Percentiles rank a stretch among this genome's conserved stretches.
phyloP scores from a whole-genome alignment of 1,139 yeast genomes.

The Yamadazyma buinensis region DNA sequence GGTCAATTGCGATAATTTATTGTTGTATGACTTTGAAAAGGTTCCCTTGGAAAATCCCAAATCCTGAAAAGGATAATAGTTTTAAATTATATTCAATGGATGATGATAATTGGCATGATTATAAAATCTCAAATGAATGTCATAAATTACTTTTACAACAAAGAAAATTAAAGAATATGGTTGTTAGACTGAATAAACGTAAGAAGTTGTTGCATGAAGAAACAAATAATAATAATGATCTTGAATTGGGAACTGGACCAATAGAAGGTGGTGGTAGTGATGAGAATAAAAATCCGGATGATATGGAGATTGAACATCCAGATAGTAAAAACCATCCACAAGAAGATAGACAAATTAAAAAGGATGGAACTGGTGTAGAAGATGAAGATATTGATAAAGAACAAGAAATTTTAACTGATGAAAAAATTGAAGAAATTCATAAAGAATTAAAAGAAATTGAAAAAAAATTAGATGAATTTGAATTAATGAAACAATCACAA shows the following conservation, averaged over 20 bases:
- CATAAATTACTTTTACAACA: conserved; percentile 45
- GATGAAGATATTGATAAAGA: conserved; percentile 9
- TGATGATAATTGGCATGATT: conserved; percentile 50
- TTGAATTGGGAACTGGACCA: no score
- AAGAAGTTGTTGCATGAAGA: conserved; percentile 24
- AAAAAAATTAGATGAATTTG: conserved; percentile 35
- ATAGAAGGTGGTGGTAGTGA: no score
- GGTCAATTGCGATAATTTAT: conserved; percentile 94
- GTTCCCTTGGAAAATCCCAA: conserved; percentile 97
- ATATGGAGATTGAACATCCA: conserved; percentile 2
- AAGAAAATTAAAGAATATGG: conserved; percentile 40
- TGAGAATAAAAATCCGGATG: conserved; percentile 1
- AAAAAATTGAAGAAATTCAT: conserved; percentile 30
- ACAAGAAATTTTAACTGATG: conserved; percentile 32
- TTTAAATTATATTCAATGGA: conserved; percentile 61
- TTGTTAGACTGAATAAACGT: conserved; percentile 42
- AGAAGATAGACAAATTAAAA: conserved; percentile 1
- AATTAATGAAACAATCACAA: conserved; percentile 32
- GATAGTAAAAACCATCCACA: conserved; percentile 3
- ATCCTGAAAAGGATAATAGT: conserved; percentile 74
- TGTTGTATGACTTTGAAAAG: conserved; percentile 94
- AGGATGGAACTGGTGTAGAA: conserved; percentile 9
- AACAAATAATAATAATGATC: no score
- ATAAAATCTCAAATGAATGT: conserved; percentile 48
- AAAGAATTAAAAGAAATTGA: conserved; percentile 36